These are phyloP conservation scores for Neofusicoccum cordaticola DNA, from an alignment of 2,329 filamentous ascomycete genomes.

Conservation along the genomic window DNA sequence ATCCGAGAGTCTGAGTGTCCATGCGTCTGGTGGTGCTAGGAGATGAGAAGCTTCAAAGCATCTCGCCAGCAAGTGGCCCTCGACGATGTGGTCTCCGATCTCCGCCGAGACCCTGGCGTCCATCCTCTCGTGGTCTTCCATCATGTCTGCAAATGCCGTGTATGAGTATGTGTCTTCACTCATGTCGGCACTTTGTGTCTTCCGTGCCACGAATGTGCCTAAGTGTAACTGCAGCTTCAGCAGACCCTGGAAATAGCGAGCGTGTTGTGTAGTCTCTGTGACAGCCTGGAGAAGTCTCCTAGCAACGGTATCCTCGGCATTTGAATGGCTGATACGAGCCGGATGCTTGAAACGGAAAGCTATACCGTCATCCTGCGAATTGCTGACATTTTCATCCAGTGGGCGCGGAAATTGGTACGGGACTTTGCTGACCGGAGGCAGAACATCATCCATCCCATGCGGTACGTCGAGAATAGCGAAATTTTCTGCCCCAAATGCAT, in stretches of 20 bases:
- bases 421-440: not conserved
- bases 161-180: not conserved
- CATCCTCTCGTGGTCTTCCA: not conserved
- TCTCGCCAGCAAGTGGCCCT: not conserved
- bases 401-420: not conserved
- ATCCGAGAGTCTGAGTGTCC: not conserved
- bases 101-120: not conserved
- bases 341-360: not conserved
- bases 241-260: not conserved
- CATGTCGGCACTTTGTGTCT: not conserved
- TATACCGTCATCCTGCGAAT: not conserved
- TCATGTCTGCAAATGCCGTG: not conserved
- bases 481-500: conserved; percentile 18
- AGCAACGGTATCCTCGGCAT: not conserved
- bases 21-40: not conserved
- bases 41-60: not conserved
- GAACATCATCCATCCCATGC: not conserved
- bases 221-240: not conserved
- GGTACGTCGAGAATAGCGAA: conserved; percentile 23
- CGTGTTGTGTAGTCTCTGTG: not conserved
- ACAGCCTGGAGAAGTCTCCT: not conserved
- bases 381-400: not conserved
- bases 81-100: not conserved
- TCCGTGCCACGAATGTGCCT: conserved; percentile 3
- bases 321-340: not conserved